Conservation (phyloP, 208 protist genomes). For the Trypanosoma vivax region DNA sequence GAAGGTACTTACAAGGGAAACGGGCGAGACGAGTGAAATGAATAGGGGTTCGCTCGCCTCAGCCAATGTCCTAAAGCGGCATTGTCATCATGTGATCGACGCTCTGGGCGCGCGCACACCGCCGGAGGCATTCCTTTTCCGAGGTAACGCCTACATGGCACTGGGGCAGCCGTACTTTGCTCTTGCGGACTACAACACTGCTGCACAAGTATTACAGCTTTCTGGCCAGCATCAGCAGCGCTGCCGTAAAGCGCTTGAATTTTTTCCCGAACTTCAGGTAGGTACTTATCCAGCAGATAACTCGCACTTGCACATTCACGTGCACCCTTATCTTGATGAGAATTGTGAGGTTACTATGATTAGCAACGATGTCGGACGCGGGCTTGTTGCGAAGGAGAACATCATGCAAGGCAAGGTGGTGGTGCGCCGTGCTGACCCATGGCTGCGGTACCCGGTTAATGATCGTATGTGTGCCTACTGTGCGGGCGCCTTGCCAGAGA, state of each 20-base stretch:
- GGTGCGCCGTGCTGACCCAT: constrained; percentile 39
- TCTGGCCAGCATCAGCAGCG: constrained; percentile 48
- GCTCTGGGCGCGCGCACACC: constrained; percentile 63
- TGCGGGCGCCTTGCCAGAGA: constrained; percentile 43
- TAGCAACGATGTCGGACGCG: constrained; percentile 30
- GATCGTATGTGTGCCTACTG: constrained; percentile 63
- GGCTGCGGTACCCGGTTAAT: constrained; percentile 62
- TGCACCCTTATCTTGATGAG: constrained; percentile 58
- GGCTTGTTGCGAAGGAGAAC: constrained; percentile 40
- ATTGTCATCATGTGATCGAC: constrained; percentile 77
- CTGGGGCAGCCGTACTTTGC: constrained; percentile 80
- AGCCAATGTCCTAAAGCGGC: constrained; percentile 53
- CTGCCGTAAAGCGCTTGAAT: constrained; percentile 36
- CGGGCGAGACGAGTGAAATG: neutral
- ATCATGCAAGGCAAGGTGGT: constrained; percentile 26
- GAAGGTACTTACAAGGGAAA: neutral
- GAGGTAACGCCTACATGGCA: constrained; percentile 82
- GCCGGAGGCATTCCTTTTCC: constrained; percentile 78
- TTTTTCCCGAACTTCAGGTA: constrained; percentile 57
- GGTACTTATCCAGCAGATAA: constrained; percentile 51
- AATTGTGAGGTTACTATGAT: constrained; percentile 28
- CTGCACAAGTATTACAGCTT: constrained; percentile 45
- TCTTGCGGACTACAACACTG: constrained; percentile 79
- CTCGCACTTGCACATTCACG: constrained; percentile 71
- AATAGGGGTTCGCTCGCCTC: constrained; percentile 7